Percentiles rank a stretch among this genome's conserved stretches.
These are phyloP conservation scores for Eucalyptus albens DNA, from an alignment of 345 rosid genomes.

Conservation along the genomic window DNA sequence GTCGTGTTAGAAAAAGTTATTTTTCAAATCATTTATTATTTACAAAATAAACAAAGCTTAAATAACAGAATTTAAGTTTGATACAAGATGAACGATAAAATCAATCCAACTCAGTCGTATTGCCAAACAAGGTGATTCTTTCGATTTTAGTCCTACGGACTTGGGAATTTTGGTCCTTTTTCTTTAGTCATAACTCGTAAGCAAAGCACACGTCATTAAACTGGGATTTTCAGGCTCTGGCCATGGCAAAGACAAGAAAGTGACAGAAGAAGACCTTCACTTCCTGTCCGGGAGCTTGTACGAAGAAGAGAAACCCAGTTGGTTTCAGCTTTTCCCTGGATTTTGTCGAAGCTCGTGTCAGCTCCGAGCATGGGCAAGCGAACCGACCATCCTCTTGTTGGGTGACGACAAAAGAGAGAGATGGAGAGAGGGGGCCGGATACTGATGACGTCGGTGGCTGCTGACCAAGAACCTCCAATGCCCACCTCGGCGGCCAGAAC, in stretches of 20 bases:
- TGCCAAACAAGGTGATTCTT: neutral
- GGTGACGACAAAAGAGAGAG: constrained; percentile 44
- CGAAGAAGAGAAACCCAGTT: neutral
- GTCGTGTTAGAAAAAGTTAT: fast-evolving
- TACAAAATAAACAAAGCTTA: neutral
- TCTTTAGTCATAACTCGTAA: neutral
- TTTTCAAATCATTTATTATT: no score
- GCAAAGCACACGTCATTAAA: neutral
- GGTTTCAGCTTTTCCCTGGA: neutral
- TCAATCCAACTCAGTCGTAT: no score
- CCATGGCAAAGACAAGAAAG: neutral
- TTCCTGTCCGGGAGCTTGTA: neutral
- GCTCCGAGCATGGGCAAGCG: neutral
- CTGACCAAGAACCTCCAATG: no score
- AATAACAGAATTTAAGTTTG: neutral
- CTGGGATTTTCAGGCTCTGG: neutral
- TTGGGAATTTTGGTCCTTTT: neutral
- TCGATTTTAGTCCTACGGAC: neutral
- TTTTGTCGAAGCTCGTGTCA: neutral
- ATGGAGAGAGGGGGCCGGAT: neutral
- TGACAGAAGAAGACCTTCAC: neutral
- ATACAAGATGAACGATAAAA: no score
- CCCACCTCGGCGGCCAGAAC: no score
- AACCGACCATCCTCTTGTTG: neutral
- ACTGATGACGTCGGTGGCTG: no score